Base-by-base conservation (phyloP, 2,329 filamentous ascomycete genomes). In the Colletotrichum orbiculare region DNA sequence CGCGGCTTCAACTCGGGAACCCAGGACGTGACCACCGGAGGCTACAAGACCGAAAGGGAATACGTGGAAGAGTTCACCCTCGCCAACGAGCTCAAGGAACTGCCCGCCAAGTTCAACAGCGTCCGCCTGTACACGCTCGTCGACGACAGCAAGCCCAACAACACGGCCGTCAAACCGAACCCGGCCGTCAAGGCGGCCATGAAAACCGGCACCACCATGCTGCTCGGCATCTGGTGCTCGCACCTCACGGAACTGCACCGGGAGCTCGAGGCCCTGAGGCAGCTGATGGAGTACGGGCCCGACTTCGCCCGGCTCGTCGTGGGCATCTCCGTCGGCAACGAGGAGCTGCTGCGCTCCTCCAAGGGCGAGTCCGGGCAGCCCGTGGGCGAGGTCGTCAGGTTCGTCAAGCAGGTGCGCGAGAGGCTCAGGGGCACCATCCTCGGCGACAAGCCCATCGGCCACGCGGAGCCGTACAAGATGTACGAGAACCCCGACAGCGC, bases 171-270 rank as follows among this genome's bases (percentile, higher is more conserved):
- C 25, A 12, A 92, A 74, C 90, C 91, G 25, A 75, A 94, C 71
- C 82, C 89, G 75, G 91, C 91, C 42, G 82, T 92, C 77, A 89
- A 90, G 75, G 85, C 85, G 6, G 85, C 85, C 33, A 75, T 84
- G 43, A 73, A 75, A 35, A 82, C 81, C 10, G 79, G 82, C 15
- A 82, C 81, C 2, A 77, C 80, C 60, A 75, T 87, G 37, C 79
- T 87, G 34, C 80, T 85, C 6, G 85, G 85, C 45, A 75, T 87
- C 49, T 88, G 85, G 85, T 73, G 78, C 42, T 45, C 42, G 13
- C 12, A 45, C 4, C 33, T 38, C 76, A 53, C 66, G 69, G 5
- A 80, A 83, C 66, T 82, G 77, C 72, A 73, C 76, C 17, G 75
- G 76, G 84, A 87, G 75, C 84, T 86, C 69, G 71, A 76, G 43